These are phyloP conservation scores for Mycena maculata DNA, from an alignment of 768 basidiomycete species.

Conservation along the genomic window DNA sequence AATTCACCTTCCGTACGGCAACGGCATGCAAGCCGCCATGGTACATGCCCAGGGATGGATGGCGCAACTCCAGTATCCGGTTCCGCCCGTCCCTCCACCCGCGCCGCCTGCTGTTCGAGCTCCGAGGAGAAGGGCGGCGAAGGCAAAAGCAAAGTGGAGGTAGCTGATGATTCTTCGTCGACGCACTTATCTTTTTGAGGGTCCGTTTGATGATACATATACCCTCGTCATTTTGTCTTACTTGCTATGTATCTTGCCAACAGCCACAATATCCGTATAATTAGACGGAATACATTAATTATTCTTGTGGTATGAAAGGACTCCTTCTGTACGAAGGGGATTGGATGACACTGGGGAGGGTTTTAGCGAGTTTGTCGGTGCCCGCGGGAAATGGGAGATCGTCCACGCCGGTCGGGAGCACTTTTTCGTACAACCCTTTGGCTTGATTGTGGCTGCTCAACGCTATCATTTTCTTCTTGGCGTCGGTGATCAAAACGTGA, in stretches of 20 bases:
- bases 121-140: slow-evolving; percentile 8
- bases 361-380: slow-evolving; percentile 77
- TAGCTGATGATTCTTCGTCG: too few species aligned
- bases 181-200: not conserved
- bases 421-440: slow-evolving; percentile 79
- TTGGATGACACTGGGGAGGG: slow-evolving; percentile 72
- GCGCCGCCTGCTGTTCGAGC: slow-evolving; percentile 9
- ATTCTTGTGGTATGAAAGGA: slow-evolving; percentile 84
- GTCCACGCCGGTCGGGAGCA: slow-evolving; percentile 84
- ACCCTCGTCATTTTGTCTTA: too few species aligned
- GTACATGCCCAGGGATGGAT: slow-evolving; percentile 20
- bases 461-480: slow-evolving; percentile 86
- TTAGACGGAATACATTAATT: slow-evolving; percentile 32
- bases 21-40: slow-evolving; percentile 12
- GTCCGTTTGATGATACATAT: too few species aligned
- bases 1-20: not conserved
- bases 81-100: not conserved
- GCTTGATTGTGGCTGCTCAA: slow-evolving; percentile 72
- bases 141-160: slow-evolving; percentile 1
- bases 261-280: too few species aligned
- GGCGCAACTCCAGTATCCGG: slow-evolving; percentile 10
- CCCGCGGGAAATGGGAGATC: slow-evolving; percentile 95
- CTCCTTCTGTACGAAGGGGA: slow-evolving; percentile 79
- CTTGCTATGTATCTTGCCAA: too few species aligned
- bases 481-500: slow-evolving; percentile 86